phyloP scores from a whole-genome alignment of 805 yeast species.

The Candida insectorum region DNA sequence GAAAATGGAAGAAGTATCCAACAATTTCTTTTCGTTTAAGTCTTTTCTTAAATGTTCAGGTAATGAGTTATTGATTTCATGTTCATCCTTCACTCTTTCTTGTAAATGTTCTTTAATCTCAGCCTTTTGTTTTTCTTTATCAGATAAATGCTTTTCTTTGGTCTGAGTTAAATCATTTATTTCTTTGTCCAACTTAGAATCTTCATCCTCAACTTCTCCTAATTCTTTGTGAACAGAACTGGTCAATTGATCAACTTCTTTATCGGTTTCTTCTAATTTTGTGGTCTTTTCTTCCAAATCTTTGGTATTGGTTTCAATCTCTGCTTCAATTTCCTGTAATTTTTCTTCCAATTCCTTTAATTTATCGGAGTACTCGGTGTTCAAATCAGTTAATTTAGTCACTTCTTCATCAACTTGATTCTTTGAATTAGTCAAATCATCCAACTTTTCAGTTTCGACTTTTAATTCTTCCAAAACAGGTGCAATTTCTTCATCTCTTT shows the following conservation, averaged over 20 bases:
- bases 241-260: conserved; percentile 36
- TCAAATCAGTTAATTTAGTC: conserved; percentile 40
- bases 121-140: conserved; percentile 34
- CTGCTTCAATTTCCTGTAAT: conserved; percentile 39
- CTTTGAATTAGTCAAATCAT: conserved; percentile 49
- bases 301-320: conserved; percentile 28
- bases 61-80: conserved; percentile 44
- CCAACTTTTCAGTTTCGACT: conserved; percentile 46
- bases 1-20: conserved; percentile 39
- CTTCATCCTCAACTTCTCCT: conserved; percentile 22
- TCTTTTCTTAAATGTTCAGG: conserved; percentile 50
- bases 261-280: conserved; percentile 38
- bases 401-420: conserved; percentile 44
- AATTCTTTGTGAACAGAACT: conserved; percentile 21
- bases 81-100: conserved; percentile 43
- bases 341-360: conserved; percentile 43
- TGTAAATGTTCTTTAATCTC: conserved; percentile 29
- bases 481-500: conserved; percentile 50
- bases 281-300: conserved; percentile 31
- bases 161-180: conserved; percentile 36
- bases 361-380: conserved; percentile 43
- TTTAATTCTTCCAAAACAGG: conserved; percentile 54
- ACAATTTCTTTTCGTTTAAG: conserved; percentile 31
- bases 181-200: conserved; percentile 39
- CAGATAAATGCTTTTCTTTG: conserved; percentile 31